These are phyloP conservation scores for Venturia carpophila DNA, from an alignment of 2,329 filamentous ascomycete genomes.

Conservation along the genomic window DNA sequence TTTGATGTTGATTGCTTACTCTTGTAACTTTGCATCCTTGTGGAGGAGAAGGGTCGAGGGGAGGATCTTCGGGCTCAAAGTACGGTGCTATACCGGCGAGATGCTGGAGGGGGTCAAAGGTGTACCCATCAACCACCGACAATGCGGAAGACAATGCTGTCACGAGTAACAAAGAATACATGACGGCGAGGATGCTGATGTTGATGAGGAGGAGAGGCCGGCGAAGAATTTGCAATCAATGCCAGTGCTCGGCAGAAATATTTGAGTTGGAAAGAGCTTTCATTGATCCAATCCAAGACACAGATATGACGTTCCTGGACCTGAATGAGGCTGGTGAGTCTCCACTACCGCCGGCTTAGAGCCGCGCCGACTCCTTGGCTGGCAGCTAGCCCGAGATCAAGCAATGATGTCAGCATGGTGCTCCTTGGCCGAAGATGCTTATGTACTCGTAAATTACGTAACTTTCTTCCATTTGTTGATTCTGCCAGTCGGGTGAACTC, in stretches of 20 bases:
- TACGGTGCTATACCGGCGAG: conserved; percentile 44
- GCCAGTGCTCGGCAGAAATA: background rate
- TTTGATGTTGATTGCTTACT: conserved; percentile 21
- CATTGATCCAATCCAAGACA: background rate
- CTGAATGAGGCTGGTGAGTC: background rate
- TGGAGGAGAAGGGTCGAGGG: conserved; percentile 40
- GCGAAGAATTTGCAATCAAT: background rate
- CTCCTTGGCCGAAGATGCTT: no score
- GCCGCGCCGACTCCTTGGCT: background rate
- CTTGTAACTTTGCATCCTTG: conserved; percentile 45
- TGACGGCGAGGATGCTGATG: background rate
- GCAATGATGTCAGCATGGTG: background rate
- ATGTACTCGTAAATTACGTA: no score
- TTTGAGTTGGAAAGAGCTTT: background rate
- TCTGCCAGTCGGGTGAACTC: no score
- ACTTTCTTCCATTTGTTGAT: no score
- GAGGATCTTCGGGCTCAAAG: conserved; percentile 41
- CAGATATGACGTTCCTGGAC: conserved; percentile 9
- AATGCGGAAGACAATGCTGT: background rate
- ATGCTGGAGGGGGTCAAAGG: conserved; percentile 43
- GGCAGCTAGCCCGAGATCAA: background rate
- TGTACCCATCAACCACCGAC: conserved; percentile 24
- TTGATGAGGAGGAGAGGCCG: background rate
- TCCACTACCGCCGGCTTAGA: background rate
- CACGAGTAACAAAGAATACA: background rate